Evolutionary conservation across 306 rosid species (phyloP).

Genomic region (Quercus glauca): DNA sequence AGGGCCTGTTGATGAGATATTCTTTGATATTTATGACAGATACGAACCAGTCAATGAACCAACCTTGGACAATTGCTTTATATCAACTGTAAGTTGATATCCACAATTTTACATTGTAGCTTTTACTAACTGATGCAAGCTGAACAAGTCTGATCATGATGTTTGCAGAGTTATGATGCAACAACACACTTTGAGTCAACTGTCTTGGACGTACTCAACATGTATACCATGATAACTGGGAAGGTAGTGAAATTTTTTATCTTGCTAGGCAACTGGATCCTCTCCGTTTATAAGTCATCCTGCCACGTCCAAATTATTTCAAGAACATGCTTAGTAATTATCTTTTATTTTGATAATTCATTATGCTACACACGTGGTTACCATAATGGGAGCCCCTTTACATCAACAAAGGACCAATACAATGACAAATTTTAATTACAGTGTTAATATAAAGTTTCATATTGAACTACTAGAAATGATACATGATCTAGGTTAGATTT

Average conservation of each 20-base stretch:
- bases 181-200: conserved; percentile 99
- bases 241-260: conserved; percentile 50
- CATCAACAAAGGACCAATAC: not conserved
- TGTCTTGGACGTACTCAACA: conserved; percentile 83
- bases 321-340: not conserved
- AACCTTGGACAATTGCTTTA: conserved; percentile 80
- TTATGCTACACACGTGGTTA: not conserved
- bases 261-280: not conserved
- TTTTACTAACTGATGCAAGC: not conserved
- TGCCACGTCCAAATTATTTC: not conserved
- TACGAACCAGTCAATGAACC: conserved; percentile 89
- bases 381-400: not conserved
- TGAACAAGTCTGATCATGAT: not conserved
- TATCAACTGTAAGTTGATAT: conserved; percentile 66
- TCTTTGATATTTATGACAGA: conserved; percentile 86
- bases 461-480: not conserved
- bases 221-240: conserved; percentile 91
- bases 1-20: conserved; percentile 90
- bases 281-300: conserved; percentile 1
- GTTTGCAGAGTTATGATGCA: conserved; percentile 90
- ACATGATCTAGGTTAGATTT: no score
- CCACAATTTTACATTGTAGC: not conserved
- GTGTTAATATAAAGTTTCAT: not conserved
- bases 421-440: not conserved
- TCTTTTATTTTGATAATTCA: not conserved